Evolutionary conservation across 1,139 yeast genomes (phyloP).

Genomic region (Arxiozyma slooffiae): DNA sequence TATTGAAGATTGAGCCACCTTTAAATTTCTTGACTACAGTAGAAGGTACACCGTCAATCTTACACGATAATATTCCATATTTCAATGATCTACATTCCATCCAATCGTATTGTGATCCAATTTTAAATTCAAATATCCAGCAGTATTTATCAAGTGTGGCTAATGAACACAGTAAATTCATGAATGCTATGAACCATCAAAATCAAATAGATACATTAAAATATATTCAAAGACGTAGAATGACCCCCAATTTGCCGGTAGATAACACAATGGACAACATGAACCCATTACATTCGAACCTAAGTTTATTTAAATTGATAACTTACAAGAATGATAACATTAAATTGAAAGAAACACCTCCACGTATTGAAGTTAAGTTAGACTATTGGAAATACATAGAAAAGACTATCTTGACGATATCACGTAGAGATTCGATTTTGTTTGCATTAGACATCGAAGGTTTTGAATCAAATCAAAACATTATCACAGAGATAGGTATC

Average conservation of each 20-base stretch:
- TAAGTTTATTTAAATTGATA: neutral
- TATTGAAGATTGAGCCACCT: neutral
- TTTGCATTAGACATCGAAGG: conserved; percentile 60
- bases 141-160: neutral
- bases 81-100: neutral
- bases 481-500: conserved; percentile 60
- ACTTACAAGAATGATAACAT: neutral
- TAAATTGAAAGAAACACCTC: neutral
- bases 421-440: conserved; percentile 32
- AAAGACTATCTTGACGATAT: conserved; percentile 20
- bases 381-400: conserved; percentile 11
- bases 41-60: neutral
- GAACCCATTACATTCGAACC: neutral
- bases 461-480: conserved; percentile 40
- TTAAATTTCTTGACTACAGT: neutral
- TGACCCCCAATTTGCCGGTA: neutral
- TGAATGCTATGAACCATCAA: neutral
- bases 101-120: neutral
- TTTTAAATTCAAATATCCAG: neutral
- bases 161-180: neutral
- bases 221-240: neutral
- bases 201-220: neutral
- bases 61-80: conserved; percentile 1
- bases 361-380: neutral
- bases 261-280: neutral